These are phyloP conservation scores for Colletotrichum musae DNA, from an alignment of 2,329 filamentous ascomycete species.

Conservation along the genomic window DNA sequence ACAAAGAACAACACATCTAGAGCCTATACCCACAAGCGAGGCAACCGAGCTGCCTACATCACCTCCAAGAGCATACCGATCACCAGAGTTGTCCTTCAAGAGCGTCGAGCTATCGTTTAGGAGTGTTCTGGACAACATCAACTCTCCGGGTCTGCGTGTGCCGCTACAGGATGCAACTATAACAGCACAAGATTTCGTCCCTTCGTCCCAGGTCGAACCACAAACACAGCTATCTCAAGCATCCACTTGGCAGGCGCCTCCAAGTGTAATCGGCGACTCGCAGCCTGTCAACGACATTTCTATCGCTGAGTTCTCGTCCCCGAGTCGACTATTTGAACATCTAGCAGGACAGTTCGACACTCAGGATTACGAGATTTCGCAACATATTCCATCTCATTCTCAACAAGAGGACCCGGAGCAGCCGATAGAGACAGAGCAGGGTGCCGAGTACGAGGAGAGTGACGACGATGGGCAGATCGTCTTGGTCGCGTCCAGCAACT, in stretches of 20 bases:
- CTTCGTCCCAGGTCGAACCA: conserved; percentile 16
- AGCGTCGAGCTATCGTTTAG: conserved; percentile 59
- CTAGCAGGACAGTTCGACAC: conserved; percentile 45
- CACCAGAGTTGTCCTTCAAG: conserved; percentile 33
- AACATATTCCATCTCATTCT: background rate
- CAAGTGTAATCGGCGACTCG: conserved; percentile 70
- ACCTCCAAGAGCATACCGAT: conserved; percentile 5
- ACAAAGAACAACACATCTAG: conserved; percentile 24
- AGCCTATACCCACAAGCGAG: conserved; percentile 24
- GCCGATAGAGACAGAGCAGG: background rate
- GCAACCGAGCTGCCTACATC: conserved; percentile 28
- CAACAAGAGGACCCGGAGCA: background rate
- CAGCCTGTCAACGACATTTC: conserved; percentile 57
- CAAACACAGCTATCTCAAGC: conserved; percentile 12
- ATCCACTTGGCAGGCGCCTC: conserved; percentile 58
- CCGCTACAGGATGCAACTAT: background rate
- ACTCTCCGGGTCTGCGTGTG: conserved; percentile 48
- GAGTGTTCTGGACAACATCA: conserved; percentile 60
- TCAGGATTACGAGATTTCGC: background rate
- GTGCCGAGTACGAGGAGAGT: background rate
- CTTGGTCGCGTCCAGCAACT: conserved; percentile 54
- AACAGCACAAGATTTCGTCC: conserved; percentile 13
- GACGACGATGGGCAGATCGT: conserved; percentile 43
- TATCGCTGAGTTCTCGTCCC: conserved; percentile 58
- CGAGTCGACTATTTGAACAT: conserved; percentile 64